A percentile compares a stretch with the other conserved stretches of the same genome.
phyloP scores from a whole-genome alignment of 2,329 filamentous ascomycete species.

The Endoconidiophora laricicola region DNA sequence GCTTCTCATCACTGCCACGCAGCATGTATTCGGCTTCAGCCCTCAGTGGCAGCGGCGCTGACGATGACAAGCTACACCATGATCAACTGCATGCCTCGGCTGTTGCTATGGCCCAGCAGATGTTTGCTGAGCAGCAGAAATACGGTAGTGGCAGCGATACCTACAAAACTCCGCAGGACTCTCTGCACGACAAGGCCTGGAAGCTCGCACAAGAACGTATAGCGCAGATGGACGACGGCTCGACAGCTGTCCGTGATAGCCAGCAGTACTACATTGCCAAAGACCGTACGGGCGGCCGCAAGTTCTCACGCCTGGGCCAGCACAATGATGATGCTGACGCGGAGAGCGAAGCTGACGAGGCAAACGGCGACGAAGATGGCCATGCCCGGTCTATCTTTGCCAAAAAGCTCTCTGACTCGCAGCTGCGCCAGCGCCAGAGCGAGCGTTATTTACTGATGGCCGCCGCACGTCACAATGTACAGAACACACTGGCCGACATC shows the following conservation, averaged over 20 bases:
- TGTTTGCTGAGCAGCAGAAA: slow-evolving; percentile 58
- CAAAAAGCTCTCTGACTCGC: slow-evolving; percentile 47
- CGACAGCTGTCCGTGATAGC: slow-evolving; percentile 44
- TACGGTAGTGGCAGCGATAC: slow-evolving; percentile 21
- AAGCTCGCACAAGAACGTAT: slow-evolving; percentile 72
- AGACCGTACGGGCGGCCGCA: slow-evolving; percentile 21
- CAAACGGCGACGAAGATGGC: slow-evolving; percentile 34
- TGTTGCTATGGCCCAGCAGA: slow-evolving; percentile 74
- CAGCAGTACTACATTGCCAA: slow-evolving; percentile 59
- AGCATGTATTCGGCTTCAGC: slow-evolving; percentile 67
- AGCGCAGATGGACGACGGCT: slow-evolving; percentile 60
- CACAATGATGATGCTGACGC: slow-evolving; percentile 13
- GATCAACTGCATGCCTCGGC: slow-evolving; percentile 68
- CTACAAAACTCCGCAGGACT: neutral
- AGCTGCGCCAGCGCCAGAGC: slow-evolving; percentile 54
- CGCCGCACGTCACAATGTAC: slow-evolving; percentile 74
- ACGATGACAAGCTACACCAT: slow-evolving; percentile 50
- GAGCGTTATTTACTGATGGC: slow-evolving; percentile 64
- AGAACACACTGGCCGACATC: slow-evolving; percentile 58
- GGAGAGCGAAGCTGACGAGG: neutral
- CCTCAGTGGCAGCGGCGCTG: slow-evolving; percentile 51
- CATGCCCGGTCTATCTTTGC: slow-evolving; percentile 57
- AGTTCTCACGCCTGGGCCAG: slow-evolving; percentile 25
- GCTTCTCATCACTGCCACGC: slow-evolving; percentile 49
- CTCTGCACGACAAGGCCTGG: slow-evolving; percentile 70